These are phyloP conservation scores for Suillus occidentalis DNA, from an alignment of 768 basidiomycete species.

Conservation along the genomic window DNA sequence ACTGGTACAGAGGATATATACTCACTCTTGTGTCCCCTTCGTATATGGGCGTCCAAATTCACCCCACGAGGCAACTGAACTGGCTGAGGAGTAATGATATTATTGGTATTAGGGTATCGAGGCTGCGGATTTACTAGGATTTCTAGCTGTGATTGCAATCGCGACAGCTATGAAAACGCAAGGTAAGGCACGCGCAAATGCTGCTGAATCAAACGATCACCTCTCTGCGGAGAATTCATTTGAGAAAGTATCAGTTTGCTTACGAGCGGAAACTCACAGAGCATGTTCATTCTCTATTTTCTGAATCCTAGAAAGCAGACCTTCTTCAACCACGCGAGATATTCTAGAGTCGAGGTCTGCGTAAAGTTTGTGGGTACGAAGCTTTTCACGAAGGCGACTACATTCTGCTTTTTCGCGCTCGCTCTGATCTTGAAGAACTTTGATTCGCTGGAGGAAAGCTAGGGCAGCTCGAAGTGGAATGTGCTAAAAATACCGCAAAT, in stretches of 20 bases:
- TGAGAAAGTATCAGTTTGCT: not conserved
- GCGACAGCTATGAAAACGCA: conserved; percentile 29
- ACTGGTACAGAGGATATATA: not conserved
- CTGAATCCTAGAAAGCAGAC: conserved; percentile 31
- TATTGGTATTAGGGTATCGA: conserved; percentile 34
- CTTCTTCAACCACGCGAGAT: conserved; percentile 36
- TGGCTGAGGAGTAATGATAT: conserved; percentile 50
- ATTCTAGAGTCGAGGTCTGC: conserved; percentile 34
- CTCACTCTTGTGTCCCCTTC: conserved; percentile 58
- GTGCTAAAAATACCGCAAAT: conserved; percentile 28
- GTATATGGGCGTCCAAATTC: conserved; percentile 40
- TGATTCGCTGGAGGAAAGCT: conserved; percentile 39
- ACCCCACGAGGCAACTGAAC: conserved; percentile 44
- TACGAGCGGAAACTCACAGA: conserved; percentile 22
- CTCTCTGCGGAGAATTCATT: conserved; percentile 1
- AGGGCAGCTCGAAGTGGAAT: conserved; percentile 32
- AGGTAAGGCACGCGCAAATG: conserved; percentile 12
- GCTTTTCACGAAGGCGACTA: conserved; percentile 31
- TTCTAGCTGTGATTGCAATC: conserved; percentile 36
- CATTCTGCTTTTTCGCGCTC: conserved; percentile 31
- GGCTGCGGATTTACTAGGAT: conserved; percentile 33
- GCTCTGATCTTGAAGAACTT: conserved; percentile 35
- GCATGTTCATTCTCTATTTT: conserved; percentile 31
- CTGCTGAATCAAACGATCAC: not conserved
- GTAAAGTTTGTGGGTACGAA: conserved; percentile 29